Evolutionary conservation across 495 filamentous ascomycete genomes (phyloP), one percentile per base, ranked within the genome.

Genomic region (Penicillium paradoxum): DNA sequence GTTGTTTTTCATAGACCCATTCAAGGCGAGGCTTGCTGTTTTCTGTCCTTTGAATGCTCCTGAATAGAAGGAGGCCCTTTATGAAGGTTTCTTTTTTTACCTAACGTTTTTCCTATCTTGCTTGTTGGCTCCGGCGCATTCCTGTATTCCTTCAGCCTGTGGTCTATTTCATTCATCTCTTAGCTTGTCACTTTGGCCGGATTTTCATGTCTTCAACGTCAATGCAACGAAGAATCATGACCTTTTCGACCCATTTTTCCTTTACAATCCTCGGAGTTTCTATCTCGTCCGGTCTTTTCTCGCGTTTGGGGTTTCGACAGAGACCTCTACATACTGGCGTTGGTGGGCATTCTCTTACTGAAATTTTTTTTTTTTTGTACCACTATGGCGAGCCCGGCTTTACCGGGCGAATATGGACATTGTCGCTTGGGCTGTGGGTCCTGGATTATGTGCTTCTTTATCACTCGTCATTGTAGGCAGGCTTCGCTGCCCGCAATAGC

Each of bases 211-310:
- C 58, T 65, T 57, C 59, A 64, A 70, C 66, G 71, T 64, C 58
- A 73, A 73, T 73, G 63, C 70, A 74, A 74, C 72, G 72, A 71
- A 73, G 66, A 72, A 59, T 69, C 65, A 75, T 72, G 70, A 68
- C 48, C 48, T 61, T 63, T 57, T 62, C 51, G 51, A 19, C 32
- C 32, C 19, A 3, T 2, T 25, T 63, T 56, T 62, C 27, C 49
- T 51, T 56, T 42, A 51, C 41, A 47, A 41, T 51, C 33, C 49
- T 53, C 51, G 49, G 49, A 51, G 45, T 36, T 50, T 21, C 11
- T 30, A 21, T 32, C 36, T 40, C 24, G 15, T 40, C 47, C 36
- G 29, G 37, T 33, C 18, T 36, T 45, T 40, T 22, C n/a, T 19
- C 22, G 29, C 30, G 44, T 48, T 45, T 2, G 4, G 41, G 15